These are phyloP conservation scores for Rhizopogon salebrosus DNA, from an alignment of 768 basidiomycete species.

Conservation along the genomic window DNA sequence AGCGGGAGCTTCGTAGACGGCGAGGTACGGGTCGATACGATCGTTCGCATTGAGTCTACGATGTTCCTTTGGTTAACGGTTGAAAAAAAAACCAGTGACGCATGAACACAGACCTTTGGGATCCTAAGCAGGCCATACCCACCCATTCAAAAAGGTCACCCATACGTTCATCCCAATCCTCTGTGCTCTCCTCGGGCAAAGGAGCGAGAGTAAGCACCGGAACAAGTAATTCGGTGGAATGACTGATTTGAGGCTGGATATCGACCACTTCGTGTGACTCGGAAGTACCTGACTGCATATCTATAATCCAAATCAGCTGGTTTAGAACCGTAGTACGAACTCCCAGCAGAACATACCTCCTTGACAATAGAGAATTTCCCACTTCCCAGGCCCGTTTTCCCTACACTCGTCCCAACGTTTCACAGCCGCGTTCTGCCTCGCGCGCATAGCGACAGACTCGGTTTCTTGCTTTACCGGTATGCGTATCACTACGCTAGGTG, in stretches of 20 bases:
- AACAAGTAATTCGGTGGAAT: slow-evolving; percentile 32
- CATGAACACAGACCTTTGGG: slow-evolving; percentile 48
- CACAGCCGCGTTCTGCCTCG: slow-evolving; percentile 37
- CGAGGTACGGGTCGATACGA: slow-evolving; percentile 63
- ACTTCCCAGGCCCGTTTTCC: slow-evolving; percentile 26
- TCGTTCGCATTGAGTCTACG: slow-evolving; percentile 56
- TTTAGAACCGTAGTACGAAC: not conserved
- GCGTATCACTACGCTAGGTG: slow-evolving; percentile 40
- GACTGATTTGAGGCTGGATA: slow-evolving; percentile 20
- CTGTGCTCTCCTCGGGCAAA: slow-evolving; percentile 28
- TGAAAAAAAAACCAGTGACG: not conserved
- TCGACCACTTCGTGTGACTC: slow-evolving; percentile 1
- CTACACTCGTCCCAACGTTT: slow-evolving; percentile 47
- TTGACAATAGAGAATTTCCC: slow-evolving; percentile 39
- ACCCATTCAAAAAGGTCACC: slow-evolving; percentile 63
- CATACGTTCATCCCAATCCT: slow-evolving; percentile 47
- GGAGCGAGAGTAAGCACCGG: slow-evolving; percentile 31
- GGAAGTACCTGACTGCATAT: not conserved
- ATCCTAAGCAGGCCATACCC: slow-evolving; percentile 61
- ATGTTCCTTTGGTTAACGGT: not conserved
- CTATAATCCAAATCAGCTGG: slow-evolving; percentile 3
- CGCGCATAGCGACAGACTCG: slow-evolving; percentile 31
- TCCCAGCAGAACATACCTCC: slow-evolving; percentile 16
- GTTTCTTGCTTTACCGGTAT: slow-evolving; percentile 37
- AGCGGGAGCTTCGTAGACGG: slow-evolving; percentile 54